Evolutionary conservation across 2,329 filamentous ascomycete genomes (phyloP), one percentile per base, ranked within the genome.

Genomic region (Lachnum nothofagi): DNA sequence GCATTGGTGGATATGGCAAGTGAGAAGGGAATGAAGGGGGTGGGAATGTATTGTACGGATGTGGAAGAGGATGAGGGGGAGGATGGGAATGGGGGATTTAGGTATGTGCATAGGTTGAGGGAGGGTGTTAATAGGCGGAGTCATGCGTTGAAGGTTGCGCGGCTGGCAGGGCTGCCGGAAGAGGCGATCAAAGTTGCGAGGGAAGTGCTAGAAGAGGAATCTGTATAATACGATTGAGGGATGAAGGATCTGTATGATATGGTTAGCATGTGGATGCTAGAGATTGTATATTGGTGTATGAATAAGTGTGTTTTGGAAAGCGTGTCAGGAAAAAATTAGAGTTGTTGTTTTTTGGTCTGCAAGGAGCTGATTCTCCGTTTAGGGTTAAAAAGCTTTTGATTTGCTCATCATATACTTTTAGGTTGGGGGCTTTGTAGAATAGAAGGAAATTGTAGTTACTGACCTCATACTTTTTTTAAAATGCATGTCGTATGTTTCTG

Each of bases 121-220:
- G 82, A 77, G 65, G 93, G 93, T 0, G 80, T 95, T 49, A 98
- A 97, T 68, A 79, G 83, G 44, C 75, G 86, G 57, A 94, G 88
- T 53, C 93, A 98, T 70, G 93, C 94, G 16, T 72, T 98, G 51
- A 97, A 96, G 64, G 93, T 98, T n/a, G 93, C 93, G 2, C 78
- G 78, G 54, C 71, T 97, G 58, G 94, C 93, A 5, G 91, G 89
- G 1, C 62, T 96, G 59, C 91, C 91, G 0, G 80, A 83, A 51
- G 72, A 76, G 38, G 88, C 85, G 3, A 80, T 96, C 46, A 69
- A 72, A 19, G 72, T 88, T 54, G 91, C 91, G 5, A 58, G 51
- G 51, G 48, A 53, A 31, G 46, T 63, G 3, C 54, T 66, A 54
- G 50, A 56, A 20, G 53, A 55, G 46, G 52, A 57, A 76, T 77